These are phyloP conservation scores for Ceriops tagal DNA, from an alignment of 345 rosid species.

Conservation along the genomic window DNA sequence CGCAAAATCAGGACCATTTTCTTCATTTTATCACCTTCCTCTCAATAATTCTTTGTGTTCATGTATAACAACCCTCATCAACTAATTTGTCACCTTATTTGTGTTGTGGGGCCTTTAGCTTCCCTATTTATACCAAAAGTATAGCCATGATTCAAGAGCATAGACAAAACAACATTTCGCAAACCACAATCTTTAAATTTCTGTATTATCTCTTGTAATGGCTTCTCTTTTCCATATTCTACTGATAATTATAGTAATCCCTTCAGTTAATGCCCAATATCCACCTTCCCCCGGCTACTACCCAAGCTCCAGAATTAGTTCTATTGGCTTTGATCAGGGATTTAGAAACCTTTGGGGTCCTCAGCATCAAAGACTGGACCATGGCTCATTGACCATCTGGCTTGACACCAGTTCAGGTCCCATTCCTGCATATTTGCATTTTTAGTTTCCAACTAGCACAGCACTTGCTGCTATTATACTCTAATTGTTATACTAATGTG, in stretches of 20 bases:
- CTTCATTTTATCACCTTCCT: constrained; percentile 10
- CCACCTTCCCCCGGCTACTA: constrained; percentile 85
- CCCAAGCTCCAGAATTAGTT: constrained; percentile 52
- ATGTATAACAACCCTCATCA: constrained; percentile 33
- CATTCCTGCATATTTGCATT: not conserved
- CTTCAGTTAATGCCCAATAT: constrained; percentile 31
- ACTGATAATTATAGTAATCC: constrained; percentile 21
- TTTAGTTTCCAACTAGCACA: not conserved
- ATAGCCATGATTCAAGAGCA: constrained; percentile 14
- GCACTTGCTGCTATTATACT: not conserved
- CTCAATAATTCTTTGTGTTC: constrained; percentile 31
- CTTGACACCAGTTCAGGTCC: constrained; percentile 67
- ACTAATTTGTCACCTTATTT: constrained; percentile 37
- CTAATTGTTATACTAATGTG: not conserved
- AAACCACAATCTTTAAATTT: not conserved
- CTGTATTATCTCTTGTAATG: constrained; percentile 25
- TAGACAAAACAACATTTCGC: not conserved
- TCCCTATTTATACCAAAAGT: constrained; percentile 42
- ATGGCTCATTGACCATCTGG: constrained; percentile 58
- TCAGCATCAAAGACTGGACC: constrained; percentile 71
- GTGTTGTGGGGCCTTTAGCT: constrained; percentile 22
- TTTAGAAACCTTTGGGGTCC: constrained; percentile 78
- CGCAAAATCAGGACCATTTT: constrained; percentile 6
- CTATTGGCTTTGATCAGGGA: constrained; percentile 50
- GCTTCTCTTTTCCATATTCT: constrained; percentile 33